phyloP scores from a whole-genome alignment of 176 grass and related monocot genomes.

The Oryza rufipogon region DNA sequence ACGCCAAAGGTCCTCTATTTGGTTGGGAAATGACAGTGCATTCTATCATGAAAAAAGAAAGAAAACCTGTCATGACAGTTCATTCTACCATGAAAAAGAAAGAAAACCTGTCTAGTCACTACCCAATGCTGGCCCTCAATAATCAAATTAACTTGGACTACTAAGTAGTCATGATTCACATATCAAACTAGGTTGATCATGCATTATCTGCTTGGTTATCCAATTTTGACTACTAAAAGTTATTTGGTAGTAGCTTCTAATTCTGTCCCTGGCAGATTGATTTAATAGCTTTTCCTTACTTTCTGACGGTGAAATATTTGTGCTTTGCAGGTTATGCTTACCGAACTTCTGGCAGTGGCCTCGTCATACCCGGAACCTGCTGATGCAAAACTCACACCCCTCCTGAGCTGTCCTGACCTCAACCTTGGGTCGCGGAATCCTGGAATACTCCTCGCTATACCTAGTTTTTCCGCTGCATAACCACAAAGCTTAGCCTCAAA shows the following conservation, averaged over 20 bases:
- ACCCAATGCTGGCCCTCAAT: not conserved
- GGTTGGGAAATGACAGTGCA: slow-evolving; percentile 55
- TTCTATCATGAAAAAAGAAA: slow-evolving; percentile 37
- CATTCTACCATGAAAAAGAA: slow-evolving; percentile 40
- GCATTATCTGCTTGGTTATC: not conserved
- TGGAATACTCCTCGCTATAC: slow-evolving; percentile 58
- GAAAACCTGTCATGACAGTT: slow-evolving; percentile 23
- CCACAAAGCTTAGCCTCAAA: slow-evolving; percentile 6
- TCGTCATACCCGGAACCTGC: slow-evolving; percentile 72
- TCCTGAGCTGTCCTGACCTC: slow-evolving; percentile 43
- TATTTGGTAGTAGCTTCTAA: not conserved
- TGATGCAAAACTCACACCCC: slow-evolving; percentile 67
- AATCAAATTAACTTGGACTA: not conserved
- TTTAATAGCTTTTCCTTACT: not conserved
- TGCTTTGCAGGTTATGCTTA: slow-evolving; percentile 26
- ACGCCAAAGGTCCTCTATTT: slow-evolving; percentile 55
- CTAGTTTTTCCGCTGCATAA: slow-evolving; percentile 56
- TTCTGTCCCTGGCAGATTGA: not conserved
- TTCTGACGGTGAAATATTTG: slow-evolving; percentile 8
- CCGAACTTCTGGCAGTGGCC: slow-evolving; percentile 51
- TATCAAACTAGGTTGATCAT: not conserved
- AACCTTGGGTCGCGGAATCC: slow-evolving; percentile 55
- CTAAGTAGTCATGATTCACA: not conserved
- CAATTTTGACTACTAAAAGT: not conserved
- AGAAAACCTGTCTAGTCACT: slow-evolving; percentile 4